A percentile compares a stretch with the other conserved stretches of the same genome.
Conservation (phyloP, 2,329 filamentous ascomycete species). For the Waltergamsia citrina region DNA sequence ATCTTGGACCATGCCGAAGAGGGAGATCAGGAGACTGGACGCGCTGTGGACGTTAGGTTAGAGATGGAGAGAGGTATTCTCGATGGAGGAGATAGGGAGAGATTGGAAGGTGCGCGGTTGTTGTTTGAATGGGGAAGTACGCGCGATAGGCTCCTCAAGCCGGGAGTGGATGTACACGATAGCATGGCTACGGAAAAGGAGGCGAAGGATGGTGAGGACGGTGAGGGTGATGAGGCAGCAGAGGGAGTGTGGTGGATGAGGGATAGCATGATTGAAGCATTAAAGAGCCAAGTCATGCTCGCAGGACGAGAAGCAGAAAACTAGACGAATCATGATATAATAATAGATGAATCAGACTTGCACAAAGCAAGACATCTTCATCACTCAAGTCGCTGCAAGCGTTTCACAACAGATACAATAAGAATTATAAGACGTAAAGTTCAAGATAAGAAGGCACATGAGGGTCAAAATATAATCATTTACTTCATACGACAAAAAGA, state of each 20-base stretch:
- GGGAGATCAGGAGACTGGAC: constrained; percentile 32
- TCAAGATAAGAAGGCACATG: background rate
- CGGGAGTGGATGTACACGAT: constrained; percentile 12
- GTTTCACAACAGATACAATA: no score
- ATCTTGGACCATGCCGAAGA: constrained; percentile 44
- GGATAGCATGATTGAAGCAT: constrained; percentile 42
- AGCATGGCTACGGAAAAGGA: constrained; percentile 23
- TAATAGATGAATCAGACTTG: no score
- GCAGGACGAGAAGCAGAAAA: constrained; percentile 20
- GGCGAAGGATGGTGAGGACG: constrained; percentile 12
- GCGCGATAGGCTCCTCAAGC: constrained; percentile 23
- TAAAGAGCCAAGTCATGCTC: constrained; percentile 47
- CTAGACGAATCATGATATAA: background rate
- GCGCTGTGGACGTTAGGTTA: constrained; percentile 60
- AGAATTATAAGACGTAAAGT: no score
- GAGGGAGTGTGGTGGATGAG: constrained; percentile 43
- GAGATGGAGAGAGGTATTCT: constrained; percentile 46
- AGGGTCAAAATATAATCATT: constrained; percentile 1
- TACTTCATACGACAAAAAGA: constrained; percentile 1
- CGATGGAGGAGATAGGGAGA: constrained; percentile 27
- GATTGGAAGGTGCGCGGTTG: constrained; percentile 14
- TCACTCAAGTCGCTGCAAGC: no score
- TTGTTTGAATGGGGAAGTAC: constrained; percentile 48
- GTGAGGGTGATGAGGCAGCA: constrained; percentile 10
- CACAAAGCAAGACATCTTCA: no score